phyloP scores from a whole-genome alignment of 2,329 filamentous ascomycete species.

The Diaporthe nobilis region DNA sequence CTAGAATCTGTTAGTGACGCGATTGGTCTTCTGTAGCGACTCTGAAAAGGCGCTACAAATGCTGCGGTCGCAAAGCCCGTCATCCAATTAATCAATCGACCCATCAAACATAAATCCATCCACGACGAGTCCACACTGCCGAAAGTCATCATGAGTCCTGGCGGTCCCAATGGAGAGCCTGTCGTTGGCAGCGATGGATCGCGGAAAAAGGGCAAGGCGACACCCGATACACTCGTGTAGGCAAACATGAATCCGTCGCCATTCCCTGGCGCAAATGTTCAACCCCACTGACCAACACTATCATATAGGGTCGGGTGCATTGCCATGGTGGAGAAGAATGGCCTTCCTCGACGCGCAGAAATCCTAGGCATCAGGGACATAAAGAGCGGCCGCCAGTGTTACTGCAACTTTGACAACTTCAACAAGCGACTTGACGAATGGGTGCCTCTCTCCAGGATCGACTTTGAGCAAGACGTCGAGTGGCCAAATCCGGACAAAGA shows the following conservation, averaged over 20 bases:
- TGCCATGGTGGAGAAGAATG: slow-evolving; percentile 77
- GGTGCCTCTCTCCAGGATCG: slow-evolving; percentile 86
- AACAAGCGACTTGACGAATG: slow-evolving; percentile 91
- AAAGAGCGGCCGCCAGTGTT: slow-evolving; percentile 90
- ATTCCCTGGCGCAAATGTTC: neutral
- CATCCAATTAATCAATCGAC: neutral
- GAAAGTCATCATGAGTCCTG: slow-evolving; percentile 67
- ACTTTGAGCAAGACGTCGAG: slow-evolving; percentile 91
- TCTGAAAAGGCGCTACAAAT: neutral
- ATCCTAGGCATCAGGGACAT: slow-evolving; percentile 95
- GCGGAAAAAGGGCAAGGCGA: slow-evolving; percentile 83
- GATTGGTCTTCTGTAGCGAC: neutral
- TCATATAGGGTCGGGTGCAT: slow-evolving; percentile 67
- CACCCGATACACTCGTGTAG: slow-evolving; percentile 84
- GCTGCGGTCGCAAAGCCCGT: neutral
- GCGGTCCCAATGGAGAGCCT: slow-evolving; percentile 64
- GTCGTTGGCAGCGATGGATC: slow-evolving; percentile 70
- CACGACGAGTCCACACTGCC: slow-evolving; percentile 38
- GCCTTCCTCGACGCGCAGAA: slow-evolving; percentile 90
- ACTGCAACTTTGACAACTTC: slow-evolving; percentile 98
- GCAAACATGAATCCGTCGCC: slow-evolving; percentile 49
- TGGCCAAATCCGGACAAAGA: slow-evolving; percentile 94
- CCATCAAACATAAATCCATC: slow-evolving; percentile 41
- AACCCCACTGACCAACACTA: slow-evolving; percentile 26
- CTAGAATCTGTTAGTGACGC: neutral